Conservation (phyloP, 306 rosid genomes). For the Fragaria nilgerrensis region DNA sequence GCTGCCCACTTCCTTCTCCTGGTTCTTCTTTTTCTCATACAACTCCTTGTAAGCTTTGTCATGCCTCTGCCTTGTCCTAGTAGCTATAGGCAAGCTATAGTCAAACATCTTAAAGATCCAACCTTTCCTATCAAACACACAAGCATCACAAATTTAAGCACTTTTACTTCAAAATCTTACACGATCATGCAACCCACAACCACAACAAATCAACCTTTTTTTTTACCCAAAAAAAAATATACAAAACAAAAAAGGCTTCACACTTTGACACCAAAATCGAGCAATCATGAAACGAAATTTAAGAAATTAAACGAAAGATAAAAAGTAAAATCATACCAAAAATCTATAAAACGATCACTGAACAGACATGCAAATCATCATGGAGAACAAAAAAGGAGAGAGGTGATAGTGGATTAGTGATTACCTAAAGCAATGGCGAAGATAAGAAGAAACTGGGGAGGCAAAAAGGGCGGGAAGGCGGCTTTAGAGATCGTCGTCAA, state of each 20-base stretch:
- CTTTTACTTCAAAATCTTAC: neutral
- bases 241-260: neutral
- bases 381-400: neutral
- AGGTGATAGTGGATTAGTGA: neutral
- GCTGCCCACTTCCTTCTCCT: neutral
- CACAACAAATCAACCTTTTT: neutral
- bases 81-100: conserved; percentile 1
- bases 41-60: neutral
- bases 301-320: neutral
- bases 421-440: neutral
- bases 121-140: neutral
- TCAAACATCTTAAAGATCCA: conserved; percentile 3
- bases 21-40: neutral
- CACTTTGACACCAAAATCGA: neutral
- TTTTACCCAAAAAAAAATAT: neutral
- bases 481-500: neutral
- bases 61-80: neutral
- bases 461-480: neutral
- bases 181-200: neutral
- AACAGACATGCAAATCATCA: neutral
- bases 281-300: neutral
- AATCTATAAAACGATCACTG: neutral
- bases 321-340: neutral
- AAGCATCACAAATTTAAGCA: neutral
- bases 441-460: neutral